Percentiles rank a stretch among this genome's conserved stretches.
Evolutionary conservation across 2,329 filamentous ascomycete species (phyloP).

Genomic region (Canariomyces notabilis): DNA sequence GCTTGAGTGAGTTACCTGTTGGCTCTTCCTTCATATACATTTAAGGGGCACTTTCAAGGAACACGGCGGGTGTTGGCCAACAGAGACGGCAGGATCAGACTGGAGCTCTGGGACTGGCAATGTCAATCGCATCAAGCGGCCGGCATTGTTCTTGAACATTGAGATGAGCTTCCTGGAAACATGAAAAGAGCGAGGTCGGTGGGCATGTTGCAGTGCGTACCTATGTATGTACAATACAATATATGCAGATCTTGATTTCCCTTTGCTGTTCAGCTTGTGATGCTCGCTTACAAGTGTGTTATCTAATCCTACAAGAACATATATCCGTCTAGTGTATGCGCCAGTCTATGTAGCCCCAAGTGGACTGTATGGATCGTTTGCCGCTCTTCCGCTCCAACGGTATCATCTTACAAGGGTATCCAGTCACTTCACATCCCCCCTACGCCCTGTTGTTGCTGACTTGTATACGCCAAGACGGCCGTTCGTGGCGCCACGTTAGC

Average conservation of each 20-base stretch:
- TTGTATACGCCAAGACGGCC: background rate
- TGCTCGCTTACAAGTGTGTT: background rate
- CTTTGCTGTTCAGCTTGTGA: background rate
- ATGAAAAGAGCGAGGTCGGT: background rate
- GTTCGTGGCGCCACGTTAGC: background rate
- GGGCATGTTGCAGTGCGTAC: too few species aligned
- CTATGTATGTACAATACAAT: too few species aligned
- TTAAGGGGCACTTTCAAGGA: too few species aligned
- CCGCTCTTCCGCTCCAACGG: too few species aligned
- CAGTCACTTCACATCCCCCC: background rate
- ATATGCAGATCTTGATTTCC: background rate
- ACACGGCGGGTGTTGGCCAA: too few species aligned
- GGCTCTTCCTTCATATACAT: too few species aligned
- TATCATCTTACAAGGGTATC: background rate
- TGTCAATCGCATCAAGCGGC: too few species aligned
- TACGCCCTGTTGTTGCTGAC: background rate
- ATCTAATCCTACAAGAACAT: background rate
- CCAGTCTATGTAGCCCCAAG: background rate
- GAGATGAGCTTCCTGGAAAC: too few species aligned
- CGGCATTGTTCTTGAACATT: too few species aligned
- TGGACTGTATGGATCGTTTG: background rate
- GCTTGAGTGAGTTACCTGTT: too few species aligned
- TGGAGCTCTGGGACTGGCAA: too few species aligned
- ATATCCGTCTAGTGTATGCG: background rate
- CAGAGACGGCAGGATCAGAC: too few species aligned